phyloP scores from a whole-genome alignment of 2,329 filamentous ascomycete species.

The Exserohilum turcica region DNA sequence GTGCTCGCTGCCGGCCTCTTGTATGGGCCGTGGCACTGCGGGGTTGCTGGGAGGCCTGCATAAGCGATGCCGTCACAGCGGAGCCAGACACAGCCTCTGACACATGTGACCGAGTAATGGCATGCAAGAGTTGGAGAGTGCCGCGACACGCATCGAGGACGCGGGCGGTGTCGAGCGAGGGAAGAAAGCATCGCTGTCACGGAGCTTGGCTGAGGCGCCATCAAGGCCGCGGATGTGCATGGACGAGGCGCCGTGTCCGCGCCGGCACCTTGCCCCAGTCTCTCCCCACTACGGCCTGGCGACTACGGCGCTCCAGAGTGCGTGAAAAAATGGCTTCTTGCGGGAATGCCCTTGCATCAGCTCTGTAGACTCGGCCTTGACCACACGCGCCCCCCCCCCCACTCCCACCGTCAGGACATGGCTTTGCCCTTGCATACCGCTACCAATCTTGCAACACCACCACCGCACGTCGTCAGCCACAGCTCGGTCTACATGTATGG shows the following conservation, averaged over 20 bases:
- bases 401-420: neutral
- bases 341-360: neutral
- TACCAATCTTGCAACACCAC: neutral
- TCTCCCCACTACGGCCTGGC: neutral
- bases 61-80: slow-evolving; percentile 13
- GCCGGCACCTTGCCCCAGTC: no score
- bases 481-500: no score
- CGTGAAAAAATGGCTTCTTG: neutral
- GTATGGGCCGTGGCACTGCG: slow-evolving; percentile 4
- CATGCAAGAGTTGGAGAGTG: neutral
- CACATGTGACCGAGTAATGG: slow-evolving; percentile 6
- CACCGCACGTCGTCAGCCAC: neutral
- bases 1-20: neutral
- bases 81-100: slow-evolving; percentile 10
- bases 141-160: neutral
- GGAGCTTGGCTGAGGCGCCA: neutral
- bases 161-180: neutral
- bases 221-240: neutral
- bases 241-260: no score
- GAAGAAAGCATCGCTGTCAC: neutral
- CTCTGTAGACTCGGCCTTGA: neutral
- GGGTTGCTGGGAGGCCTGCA: slow-evolving; percentile 2
- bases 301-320: neutral
- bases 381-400: neutral
- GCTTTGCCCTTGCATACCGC: slow-evolving; percentile 13